A percentile compares a stretch with the other conserved stretches of the same genome.
Evolutionary conservation across 2,329 filamentous ascomycete genomes (phyloP).

Genomic region (Fusarium pininemorale): DNA sequence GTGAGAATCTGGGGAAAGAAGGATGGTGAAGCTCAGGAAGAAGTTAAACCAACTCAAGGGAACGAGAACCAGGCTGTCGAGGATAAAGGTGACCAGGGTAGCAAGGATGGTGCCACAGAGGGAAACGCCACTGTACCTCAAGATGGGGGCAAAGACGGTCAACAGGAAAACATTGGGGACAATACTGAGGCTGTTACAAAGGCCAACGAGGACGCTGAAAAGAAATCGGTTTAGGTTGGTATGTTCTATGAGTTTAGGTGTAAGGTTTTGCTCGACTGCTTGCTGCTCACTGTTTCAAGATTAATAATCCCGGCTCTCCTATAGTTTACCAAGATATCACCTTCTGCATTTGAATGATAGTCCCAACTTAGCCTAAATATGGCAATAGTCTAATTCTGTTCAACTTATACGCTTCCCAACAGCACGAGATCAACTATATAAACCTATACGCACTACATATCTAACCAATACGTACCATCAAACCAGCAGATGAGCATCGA

Average conservation of each 20-base stretch:
- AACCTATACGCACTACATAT: background rate
- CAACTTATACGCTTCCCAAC: background rate
- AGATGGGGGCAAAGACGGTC: background rate
- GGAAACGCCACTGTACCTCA: background rate
- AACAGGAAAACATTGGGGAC: background rate
- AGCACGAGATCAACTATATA: background rate
- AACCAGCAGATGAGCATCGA: background rate
- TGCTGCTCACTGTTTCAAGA: background rate
- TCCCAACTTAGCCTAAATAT: background rate
- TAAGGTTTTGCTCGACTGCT: background rate
- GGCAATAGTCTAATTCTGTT: background rate
- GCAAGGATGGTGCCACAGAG: background rate
- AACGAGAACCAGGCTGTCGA: background rate
- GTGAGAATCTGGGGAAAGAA: conserved; percentile 46
- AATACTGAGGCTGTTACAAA: background rate
- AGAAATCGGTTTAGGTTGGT: background rate
- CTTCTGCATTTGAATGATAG: background rate
- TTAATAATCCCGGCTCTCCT: background rate
- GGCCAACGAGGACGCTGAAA: background rate
- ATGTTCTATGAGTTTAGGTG: no score
- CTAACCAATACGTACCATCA: background rate
- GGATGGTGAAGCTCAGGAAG: background rate
- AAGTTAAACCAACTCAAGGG: background rate
- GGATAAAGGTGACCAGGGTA: background rate
- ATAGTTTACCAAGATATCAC: background rate